Evolutionary conservation across 805 yeast genomes (phyloP).

Genomic region (Candida quercuum): DNA sequence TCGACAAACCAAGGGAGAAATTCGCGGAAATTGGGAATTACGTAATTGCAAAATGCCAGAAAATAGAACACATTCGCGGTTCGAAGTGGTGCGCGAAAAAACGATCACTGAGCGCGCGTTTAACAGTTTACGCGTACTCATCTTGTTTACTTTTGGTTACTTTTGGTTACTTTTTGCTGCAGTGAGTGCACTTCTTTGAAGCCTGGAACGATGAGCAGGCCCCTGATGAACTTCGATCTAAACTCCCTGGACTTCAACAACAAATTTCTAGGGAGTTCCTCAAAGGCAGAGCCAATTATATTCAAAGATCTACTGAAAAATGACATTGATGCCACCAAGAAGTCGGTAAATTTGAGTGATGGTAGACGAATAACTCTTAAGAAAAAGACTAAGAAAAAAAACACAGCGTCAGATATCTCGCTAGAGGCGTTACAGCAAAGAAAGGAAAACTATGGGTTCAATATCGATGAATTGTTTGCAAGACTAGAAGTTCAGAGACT

Average conservation of each 20-base stretch:
- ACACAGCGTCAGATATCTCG: not conserved
- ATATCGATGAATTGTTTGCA: conserved; percentile 30
- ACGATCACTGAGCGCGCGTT: too few species aligned
- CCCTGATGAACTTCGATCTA: conserved; percentile 16
- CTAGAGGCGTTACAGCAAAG: conserved; percentile 7
- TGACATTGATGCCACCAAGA: too few species aligned
- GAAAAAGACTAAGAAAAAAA: not conserved
- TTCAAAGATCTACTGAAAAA: too few species aligned
- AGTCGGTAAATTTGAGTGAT: not conserved
- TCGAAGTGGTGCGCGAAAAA: too few species aligned
- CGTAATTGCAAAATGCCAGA: too few species aligned
- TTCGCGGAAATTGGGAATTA: too few species aligned
- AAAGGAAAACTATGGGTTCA: conserved; percentile 33
- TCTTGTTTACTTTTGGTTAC: not conserved
- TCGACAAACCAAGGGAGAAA: too few species aligned
- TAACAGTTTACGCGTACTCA: not conserved
- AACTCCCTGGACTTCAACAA: conserved; percentile 17
- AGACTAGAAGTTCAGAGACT: conserved; percentile 24
- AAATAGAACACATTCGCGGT: too few species aligned
- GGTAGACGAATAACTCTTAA: not conserved
- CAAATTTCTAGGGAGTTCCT: conserved; percentile 8
- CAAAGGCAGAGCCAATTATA: not conserved
- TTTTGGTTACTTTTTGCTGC: not conserved
- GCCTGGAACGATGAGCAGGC: conserved; percentile 19
- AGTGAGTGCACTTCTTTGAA: too few species aligned